Conservation (phyloP, 2,329 filamentous ascomycete genomes). For the Clarireedia paspali region DNA sequence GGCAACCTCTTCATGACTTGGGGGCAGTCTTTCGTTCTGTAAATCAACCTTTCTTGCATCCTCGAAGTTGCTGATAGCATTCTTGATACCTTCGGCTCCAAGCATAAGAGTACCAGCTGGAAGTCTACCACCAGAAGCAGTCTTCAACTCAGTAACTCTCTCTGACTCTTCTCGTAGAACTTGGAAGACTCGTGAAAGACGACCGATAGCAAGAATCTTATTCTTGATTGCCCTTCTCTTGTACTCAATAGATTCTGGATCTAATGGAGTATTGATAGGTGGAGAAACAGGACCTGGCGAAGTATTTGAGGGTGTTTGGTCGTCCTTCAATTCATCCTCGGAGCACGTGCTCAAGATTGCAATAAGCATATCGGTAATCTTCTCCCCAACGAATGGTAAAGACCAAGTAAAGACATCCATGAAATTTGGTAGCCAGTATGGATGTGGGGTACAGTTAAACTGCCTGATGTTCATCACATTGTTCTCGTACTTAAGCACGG, state of each 20-base stretch:
- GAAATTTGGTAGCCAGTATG: slow-evolving; percentile 99
- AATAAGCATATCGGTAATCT: slow-evolving; percentile 99
- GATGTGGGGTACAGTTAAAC: slow-evolving; percentile 98
- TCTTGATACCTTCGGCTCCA: slow-evolving; percentile 96
- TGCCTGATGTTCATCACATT: slow-evolving; percentile 99
- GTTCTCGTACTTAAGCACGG: slow-evolving; percentile 98
- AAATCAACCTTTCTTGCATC: slow-evolving; percentile 95
- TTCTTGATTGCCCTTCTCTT: slow-evolving; percentile 98
- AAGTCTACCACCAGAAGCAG: slow-evolving; percentile 82
- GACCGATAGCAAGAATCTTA: slow-evolving; percentile 97
- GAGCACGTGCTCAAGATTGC: slow-evolving; percentile 97
- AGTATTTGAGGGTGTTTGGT: slow-evolving; percentile 59
- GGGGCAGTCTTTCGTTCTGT: slow-evolving; percentile 91
- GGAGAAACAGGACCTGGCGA: slow-evolving; percentile 68
- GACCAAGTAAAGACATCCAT: slow-evolving; percentile 99
- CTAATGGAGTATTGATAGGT: slow-evolving; percentile 48
- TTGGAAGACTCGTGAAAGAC: slow-evolving; percentile 95
- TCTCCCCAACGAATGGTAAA: slow-evolving; percentile 94
- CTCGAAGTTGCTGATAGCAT: slow-evolving; percentile 93
- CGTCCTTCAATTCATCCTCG: slow-evolving; percentile 94
- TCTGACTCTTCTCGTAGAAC: slow-evolving; percentile 96
- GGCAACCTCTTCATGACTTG: slow-evolving; percentile 84
- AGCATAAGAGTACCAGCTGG: slow-evolving; percentile 96
- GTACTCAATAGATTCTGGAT: slow-evolving; percentile 84
- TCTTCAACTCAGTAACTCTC: slow-evolving; percentile 95